A percentile compares a stretch with the other conserved stretches of the same genome.
Evolutionary conservation across 768 basidiomycete genomes (phyloP).

Genomic region (Tubosaeta brunneosetosa): DNA sequence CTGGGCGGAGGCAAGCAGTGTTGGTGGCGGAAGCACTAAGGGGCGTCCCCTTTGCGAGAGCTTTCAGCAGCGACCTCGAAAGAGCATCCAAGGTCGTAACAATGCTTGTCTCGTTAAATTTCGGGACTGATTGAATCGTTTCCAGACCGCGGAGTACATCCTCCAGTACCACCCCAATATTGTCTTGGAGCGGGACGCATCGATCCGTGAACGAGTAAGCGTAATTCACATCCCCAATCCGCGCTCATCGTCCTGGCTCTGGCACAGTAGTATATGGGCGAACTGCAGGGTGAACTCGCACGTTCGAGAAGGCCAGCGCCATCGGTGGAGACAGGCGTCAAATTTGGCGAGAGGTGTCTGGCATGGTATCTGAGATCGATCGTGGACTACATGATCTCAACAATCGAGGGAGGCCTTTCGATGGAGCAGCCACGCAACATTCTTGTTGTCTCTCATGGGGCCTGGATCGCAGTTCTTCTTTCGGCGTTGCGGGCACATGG

Average conservation of each 20-base stretch:
- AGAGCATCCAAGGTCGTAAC: conserved; percentile 59
- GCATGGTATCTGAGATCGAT: conserved; percentile 60
- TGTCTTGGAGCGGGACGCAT: conserved; percentile 38
- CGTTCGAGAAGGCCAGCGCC: conserved; percentile 15
- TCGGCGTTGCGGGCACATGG: conserved; percentile 41
- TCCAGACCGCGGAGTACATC: conserved; percentile 65
- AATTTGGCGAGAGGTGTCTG: conserved; percentile 46
- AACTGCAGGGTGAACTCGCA: conserved; percentile 47
- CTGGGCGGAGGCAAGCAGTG: conserved; percentile 55
- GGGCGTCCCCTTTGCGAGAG: conserved; percentile 50
- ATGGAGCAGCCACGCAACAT: conserved; percentile 34
- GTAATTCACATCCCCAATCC: not conserved
- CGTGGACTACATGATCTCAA: conserved; percentile 24
- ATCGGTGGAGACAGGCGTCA: conserved; percentile 25
- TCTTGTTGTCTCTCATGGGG: conserved; percentile 66
- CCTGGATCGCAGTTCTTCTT: conserved; percentile 53
- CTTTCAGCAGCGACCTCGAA: conserved; percentile 67
- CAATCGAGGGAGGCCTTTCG: conserved; percentile 20
- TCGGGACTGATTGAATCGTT: not conserved
- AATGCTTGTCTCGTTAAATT: not conserved
- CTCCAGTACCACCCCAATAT: conserved; percentile 48
- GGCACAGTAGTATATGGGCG: conserved; percentile 51
- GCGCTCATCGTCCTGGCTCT: not conserved
- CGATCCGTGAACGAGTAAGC: conserved; percentile 64
- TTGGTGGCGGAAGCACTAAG: conserved; percentile 52